Percentiles rank a stretch among this genome's conserved stretches.
Conservation (phyloP, 495 filamentous ascomycete genomes). For the Penicillium steckii region DNA sequence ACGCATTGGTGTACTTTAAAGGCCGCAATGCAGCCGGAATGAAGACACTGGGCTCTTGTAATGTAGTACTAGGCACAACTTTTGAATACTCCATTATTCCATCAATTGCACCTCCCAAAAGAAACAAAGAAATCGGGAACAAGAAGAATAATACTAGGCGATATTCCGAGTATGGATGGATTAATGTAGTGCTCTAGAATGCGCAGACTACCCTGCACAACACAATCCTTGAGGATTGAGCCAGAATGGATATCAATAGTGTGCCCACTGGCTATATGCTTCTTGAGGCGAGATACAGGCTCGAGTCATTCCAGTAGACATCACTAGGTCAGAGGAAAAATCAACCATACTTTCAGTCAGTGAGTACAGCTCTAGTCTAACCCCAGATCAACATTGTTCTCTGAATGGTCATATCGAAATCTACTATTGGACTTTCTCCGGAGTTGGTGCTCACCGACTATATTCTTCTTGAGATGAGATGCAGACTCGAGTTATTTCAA, state of each 20-base stretch:
- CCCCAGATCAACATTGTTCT: too few relatives aligned
- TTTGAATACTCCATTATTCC: slow-evolving; percentile 33
- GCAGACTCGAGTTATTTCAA: too few relatives aligned
- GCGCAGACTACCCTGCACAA: slow-evolving; percentile 96
- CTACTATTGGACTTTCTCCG: too few relatives aligned
- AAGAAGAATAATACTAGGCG: background rate
- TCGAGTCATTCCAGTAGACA: too few relatives aligned
- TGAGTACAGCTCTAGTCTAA: background rate
- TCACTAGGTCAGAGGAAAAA: background rate
- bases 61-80: slow-evolving; percentile 30
- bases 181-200: slow-evolving; percentile 79
- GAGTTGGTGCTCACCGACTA: too few relatives aligned
- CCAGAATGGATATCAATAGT: slow-evolving; percentile 98
- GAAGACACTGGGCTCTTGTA: slow-evolving; percentile 33
- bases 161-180: background rate
- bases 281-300: too few relatives aligned
- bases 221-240: slow-evolving; percentile 96
- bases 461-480: too few relatives aligned
- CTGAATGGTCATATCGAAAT: too few relatives aligned
- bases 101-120: slow-evolving; percentile 32
- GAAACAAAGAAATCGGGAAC: slow-evolving; percentile 9
- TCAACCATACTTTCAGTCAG: background rate
- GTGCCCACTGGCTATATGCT: too few relatives aligned
- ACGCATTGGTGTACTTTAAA: too few relatives aligned
- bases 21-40: slow-evolving; percentile 11